A percentile compares a stretch with the other conserved stretches of the same genome.
phyloP scores from a whole-genome alignment of 2,329 filamentous ascomycete species.

The Phaeoacremonium minimum region DNA sequence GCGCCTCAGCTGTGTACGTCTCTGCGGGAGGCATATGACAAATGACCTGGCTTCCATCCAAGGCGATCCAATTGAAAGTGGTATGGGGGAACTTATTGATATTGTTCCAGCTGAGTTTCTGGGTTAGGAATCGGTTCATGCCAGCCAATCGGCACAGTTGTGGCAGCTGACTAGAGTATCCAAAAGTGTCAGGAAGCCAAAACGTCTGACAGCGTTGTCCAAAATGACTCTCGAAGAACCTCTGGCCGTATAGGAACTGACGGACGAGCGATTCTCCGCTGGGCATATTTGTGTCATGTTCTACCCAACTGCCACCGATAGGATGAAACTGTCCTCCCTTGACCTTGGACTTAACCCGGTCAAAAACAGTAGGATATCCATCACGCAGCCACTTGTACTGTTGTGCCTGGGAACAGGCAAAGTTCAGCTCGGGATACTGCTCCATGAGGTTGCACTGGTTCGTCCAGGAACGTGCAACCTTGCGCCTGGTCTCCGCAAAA shows the following conservation, averaged over 20 bases:
- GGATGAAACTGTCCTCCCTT: constrained; percentile 89
- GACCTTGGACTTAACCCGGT: constrained; percentile 87
- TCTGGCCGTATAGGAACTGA: constrained; percentile 92
- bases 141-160: constrained; percentile 91
- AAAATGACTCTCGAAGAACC: constrained; percentile 91
- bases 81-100: constrained; percentile 99
- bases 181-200: constrained; percentile 97
- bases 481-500: constrained; percentile 95
- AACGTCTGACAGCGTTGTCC: constrained; percentile 86
- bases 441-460: constrained; percentile 96
- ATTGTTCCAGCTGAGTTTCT: constrained; percentile 99
- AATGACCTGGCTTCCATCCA: constrained; percentile 93
- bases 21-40: constrained; percentile 97
- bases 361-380: constrained; percentile 82
- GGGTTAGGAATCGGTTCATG: constrained; percentile 95
- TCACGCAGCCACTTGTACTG: constrained; percentile 97
- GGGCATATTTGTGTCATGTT: constrained; percentile 97
- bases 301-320: constrained; percentile 97
- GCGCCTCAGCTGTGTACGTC: constrained; percentile 90
- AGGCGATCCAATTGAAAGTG: constrained; percentile 96
- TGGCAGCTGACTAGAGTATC: constrained; percentile 91
- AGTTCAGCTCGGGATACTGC: constrained; percentile 87
- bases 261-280: constrained; percentile 90
- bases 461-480: constrained; percentile 92
- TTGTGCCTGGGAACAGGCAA: constrained; percentile 89